Percentiles rank a stretch among this genome's conserved stretches.
These are phyloP conservation scores for Penicillium atrosanguineum DNA, from an alignment of 495 filamentous ascomycete species.

Conservation along the genomic window DNA sequence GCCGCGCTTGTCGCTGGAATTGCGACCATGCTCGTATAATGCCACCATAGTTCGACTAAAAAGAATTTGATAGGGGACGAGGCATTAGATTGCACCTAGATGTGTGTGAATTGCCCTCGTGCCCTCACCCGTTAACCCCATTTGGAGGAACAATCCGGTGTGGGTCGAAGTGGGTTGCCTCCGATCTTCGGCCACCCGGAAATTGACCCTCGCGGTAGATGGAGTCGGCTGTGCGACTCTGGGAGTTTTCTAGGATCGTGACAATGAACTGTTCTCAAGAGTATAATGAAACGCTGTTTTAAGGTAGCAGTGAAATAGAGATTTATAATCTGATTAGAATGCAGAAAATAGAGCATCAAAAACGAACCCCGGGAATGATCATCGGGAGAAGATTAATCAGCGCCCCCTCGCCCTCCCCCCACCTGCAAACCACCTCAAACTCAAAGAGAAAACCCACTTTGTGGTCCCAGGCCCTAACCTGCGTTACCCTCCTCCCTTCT, in stretches of 20 bases:
- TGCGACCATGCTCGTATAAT: not conserved
- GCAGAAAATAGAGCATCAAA: not conserved
- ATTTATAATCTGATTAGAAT: not conserved
- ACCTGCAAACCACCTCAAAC: constrained; percentile 13
- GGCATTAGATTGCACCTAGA: not conserved
- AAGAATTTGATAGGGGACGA: not conserved
- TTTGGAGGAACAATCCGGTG: not conserved
- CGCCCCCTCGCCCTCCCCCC: constrained; percentile 14
- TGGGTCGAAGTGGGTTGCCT: constrained; percentile 4
- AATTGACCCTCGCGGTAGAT: not conserved
- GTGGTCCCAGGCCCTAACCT: constrained; percentile 1
- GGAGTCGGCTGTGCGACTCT: not conserved
- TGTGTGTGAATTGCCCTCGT: not conserved
- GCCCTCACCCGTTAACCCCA: not conserved
- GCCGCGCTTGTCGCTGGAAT: constrained; percentile 18
- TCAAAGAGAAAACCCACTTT: constrained; percentile 18
- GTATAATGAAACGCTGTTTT: not conserved
- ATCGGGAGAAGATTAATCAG: constrained; percentile 22
- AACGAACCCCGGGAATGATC: not conserved
- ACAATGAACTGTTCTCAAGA: not conserved
- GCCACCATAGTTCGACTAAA: not conserved
- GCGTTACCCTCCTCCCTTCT: constrained; percentile 5
- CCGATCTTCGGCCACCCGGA: constrained; percentile 11
- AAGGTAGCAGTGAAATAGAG: not conserved
- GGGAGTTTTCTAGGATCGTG: not conserved